Base-by-base conservation (phyloP, 805 yeast genomes). In the Wickerhamomyces subpelliculosus region DNA sequence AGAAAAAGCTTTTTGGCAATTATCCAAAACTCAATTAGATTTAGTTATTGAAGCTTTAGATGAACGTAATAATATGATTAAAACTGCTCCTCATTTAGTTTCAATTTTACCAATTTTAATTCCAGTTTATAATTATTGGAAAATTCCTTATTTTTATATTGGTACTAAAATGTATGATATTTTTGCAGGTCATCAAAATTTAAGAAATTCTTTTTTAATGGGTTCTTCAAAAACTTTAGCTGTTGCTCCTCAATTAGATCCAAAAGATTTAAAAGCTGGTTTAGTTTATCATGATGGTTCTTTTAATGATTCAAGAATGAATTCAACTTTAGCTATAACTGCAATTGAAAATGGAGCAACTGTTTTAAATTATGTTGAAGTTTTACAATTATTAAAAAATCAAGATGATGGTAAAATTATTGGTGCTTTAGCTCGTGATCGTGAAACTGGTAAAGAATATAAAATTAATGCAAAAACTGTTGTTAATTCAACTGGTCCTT, bases 121-220 rank as follows among this genome's bases (percentile, higher is more conserved):
- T 52, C 97, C 97, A n/a, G 89, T 89, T 41, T 89, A 90, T 72
- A 78, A 78, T 55, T 85, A 86, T 75, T 89, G 96, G 96, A 95
- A 88, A 68, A 75, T 86, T 38, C 97, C 97, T 32, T 89, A 89
- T 68, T 87, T 84, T 68, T 89, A 83, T 65, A 80, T 75, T 29
- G 97, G 97, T 43, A 84, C 93, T 58, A 84, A 87, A 62, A 70
- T 83, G 75, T 89, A 89, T 66, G 97, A 89, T 63, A 65, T 89
- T 63, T 82, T 90, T 58, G 96, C 97, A 28, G 97, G 97, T 38
- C 66, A 72, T 45, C 90, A 87, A 62, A 86, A 87, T 67, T 72
- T 89, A 61, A 79, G 84, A 58, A 69, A 76, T 46, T 80, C 94
- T 21, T 88, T 85, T 52, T 60, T 87, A 45, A 69, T 87, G 58